Base-by-base conservation (phyloP, 2,329 filamentous ascomycete genomes). In the Ilyonectria mors-panacis region DNA sequence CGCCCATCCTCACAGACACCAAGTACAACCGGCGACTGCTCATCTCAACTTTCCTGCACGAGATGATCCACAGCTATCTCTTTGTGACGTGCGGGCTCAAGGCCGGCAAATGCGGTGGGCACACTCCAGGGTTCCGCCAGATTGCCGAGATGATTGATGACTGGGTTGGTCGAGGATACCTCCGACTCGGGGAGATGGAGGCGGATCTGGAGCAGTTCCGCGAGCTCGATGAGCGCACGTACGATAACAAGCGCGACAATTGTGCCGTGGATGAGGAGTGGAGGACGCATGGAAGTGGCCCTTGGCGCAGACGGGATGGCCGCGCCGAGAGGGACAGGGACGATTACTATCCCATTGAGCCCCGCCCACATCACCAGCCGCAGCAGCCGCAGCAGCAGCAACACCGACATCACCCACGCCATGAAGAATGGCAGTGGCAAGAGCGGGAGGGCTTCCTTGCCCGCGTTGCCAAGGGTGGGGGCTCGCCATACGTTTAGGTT, bases 21-120 rank as follows among this genome's bases (percentile, higher is more conserved):
- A 83, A 81, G 55, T 92, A 89, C 77, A 89, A 89, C 75, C 81
- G 89, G 6, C 83, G 88, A 7, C 81, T 92, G 17, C 83, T 92
- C 61, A 89, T 92, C 55, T 88, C 87, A 7, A 90, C 89, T 0
- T 91, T 92, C 69, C 74, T 92, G 53, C 90, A 92, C 74, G 90
- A 92, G 78, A 85, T 91, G 71, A 89, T 92, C 54, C 89, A 92
- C 78, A 89, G 89, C 78, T 92, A 90, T 74, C 81, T 92, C 17
- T 92, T 92, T 70, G 85, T 92, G 63, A 83, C 81, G 58, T 90
- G 88, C 71, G 89, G 89, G 4, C 87, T 89, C 75, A 82, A 85
- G 48, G 89, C 89, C 0, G 81, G 85, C 39, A 79, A 83, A 26
- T 81, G 84, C 47, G 89, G 88, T 12, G 89, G 89, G 0, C 89